Evolutionary conservation across 1,139 yeast genomes (phyloP).

Genomic region (Saccharomyces hybrid): DNA sequence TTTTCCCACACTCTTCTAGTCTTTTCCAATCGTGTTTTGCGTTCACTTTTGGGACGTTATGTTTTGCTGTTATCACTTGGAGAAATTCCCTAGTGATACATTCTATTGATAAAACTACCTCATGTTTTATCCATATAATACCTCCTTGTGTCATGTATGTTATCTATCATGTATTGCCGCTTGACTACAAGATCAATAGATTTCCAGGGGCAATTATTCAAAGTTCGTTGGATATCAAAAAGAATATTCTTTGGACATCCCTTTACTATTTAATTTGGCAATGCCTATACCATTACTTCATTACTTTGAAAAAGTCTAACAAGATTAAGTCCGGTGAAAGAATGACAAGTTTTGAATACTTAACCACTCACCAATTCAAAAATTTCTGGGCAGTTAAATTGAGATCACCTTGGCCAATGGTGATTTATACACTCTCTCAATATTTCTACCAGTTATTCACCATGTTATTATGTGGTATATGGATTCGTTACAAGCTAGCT

Average conservation of each 20-base stretch:
- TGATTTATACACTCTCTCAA: conserved; percentile 81
- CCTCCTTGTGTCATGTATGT: conserved; percentile 89
- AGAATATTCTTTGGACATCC: conserved; percentile 73
- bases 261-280: conserved; percentile 92
- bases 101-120: conserved; percentile 87
- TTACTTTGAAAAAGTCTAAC: conserved; percentile 70
- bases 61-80: conserved; percentile 96
- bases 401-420: conserved; percentile 77
- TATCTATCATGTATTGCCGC: conserved; percentile 70
- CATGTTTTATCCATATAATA: conserved; percentile 81
- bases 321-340: conserved; percentile 73
- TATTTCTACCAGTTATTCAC: conserved; percentile 82
- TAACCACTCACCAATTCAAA: conserved; percentile 62
- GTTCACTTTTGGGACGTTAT: conserved; percentile 76
- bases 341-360: conserved; percentile 80
- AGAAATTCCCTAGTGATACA: conserved; percentile 88
- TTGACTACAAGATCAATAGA: conserved; percentile 46
- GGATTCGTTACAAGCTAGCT: conserved; percentile 61
- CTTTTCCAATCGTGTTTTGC: conserved; percentile 80
- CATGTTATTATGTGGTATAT: conserved; percentile 82
- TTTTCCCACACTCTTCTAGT: conserved; percentile 62
- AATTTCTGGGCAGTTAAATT: conserved; percentile 72
- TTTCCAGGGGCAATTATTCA: conserved; percentile 75
- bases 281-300: conserved; percentile 79
- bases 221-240: conserved; percentile 53